Percentiles rank a stretch among this genome's conserved stretches.
phyloP scores from a whole-genome alignment of 306 rosid species.

The Trifolium pratense region DNA sequence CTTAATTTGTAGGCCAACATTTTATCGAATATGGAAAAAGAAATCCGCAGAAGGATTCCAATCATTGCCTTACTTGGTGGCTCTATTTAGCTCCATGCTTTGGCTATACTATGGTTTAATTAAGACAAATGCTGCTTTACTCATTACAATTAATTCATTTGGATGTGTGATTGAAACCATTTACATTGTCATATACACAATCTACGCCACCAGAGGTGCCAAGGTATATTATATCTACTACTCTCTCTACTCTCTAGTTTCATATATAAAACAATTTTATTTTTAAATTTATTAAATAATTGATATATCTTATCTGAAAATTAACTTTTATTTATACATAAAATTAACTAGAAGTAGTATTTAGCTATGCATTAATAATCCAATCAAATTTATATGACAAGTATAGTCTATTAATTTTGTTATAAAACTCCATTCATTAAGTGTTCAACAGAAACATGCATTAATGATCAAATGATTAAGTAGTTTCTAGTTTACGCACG shows the following conservation, averaged over 20 bases:
- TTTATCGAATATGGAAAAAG: slow-evolving; percentile 59
- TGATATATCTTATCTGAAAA: too few relatives aligned
- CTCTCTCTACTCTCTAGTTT: not conserved
- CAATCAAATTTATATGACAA: not conserved
- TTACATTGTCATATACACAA: slow-evolving; percentile 55
- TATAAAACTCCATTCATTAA: not conserved
- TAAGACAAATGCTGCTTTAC: slow-evolving; percentile 54
- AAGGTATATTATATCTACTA: slow-evolving; percentile 46
- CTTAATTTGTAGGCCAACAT: slow-evolving; percentile 64
- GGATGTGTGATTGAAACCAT: slow-evolving; percentile 64
- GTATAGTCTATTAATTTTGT: not conserved
- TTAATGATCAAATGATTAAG: too few relatives aligned
- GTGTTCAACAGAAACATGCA: too few relatives aligned
- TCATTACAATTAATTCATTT: slow-evolving; percentile 71
- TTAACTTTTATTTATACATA: too few relatives aligned
- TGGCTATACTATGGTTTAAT: slow-evolving; percentile 74
- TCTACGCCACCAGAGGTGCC: slow-evolving; percentile 56
- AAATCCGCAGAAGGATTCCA: slow-evolving; percentile 78
- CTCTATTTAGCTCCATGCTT: slow-evolving; percentile 72
- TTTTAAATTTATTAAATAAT: too few relatives aligned
- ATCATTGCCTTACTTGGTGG: slow-evolving; percentile 76
- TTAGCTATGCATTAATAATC: too few relatives aligned
- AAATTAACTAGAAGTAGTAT: too few relatives aligned
- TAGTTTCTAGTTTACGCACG: too few relatives aligned
- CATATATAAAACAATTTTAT: too few relatives aligned